Evolutionary conservation across 345 rosid species (phyloP).

Genomic region (Gossypium australe): DNA sequence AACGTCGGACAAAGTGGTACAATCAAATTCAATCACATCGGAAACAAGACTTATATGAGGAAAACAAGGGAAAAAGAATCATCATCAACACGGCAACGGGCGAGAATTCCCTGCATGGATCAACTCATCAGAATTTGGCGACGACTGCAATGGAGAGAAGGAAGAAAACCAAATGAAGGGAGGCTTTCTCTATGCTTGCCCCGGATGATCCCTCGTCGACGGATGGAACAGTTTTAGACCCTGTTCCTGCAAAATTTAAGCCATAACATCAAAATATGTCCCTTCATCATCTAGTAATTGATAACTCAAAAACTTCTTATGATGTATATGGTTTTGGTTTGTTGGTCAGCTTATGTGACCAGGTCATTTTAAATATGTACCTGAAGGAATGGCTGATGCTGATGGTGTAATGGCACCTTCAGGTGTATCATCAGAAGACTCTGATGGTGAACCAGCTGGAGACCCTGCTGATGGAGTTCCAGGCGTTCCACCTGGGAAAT

Average conservation of each 20-base stretch:
- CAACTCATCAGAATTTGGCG: slow-evolving; percentile 10
- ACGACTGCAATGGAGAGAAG: neutral
- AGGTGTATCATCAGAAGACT: neutral
- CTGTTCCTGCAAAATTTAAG: slow-evolving; percentile 4
- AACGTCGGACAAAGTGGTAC: neutral
- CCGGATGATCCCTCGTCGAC: neutral
- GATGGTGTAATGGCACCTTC: neutral
- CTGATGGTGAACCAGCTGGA: slow-evolving; percentile 8
- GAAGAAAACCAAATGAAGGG: neutral
- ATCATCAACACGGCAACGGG: neutral
- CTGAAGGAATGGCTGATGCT: neutral
- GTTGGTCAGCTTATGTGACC: neutral
- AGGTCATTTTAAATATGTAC: neutral
- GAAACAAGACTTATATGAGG: neutral
- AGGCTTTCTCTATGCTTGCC: neutral
- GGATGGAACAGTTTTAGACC: slow-evolving; percentile 1
- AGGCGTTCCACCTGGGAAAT: neutral
- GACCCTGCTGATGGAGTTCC: neutral
- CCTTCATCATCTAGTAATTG: neutral
- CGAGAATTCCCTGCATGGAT: neutral
- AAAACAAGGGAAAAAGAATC: neutral
- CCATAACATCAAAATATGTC: neutral
- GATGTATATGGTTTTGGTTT: neutral
- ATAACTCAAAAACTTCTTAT: neutral
- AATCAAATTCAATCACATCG: neutral